Percentiles rank a stretch among this genome's conserved stretches.
Evolutionary conservation across 768 basidiomycete species (phyloP).

Genomic region (Xerocomellus intermedius): DNA sequence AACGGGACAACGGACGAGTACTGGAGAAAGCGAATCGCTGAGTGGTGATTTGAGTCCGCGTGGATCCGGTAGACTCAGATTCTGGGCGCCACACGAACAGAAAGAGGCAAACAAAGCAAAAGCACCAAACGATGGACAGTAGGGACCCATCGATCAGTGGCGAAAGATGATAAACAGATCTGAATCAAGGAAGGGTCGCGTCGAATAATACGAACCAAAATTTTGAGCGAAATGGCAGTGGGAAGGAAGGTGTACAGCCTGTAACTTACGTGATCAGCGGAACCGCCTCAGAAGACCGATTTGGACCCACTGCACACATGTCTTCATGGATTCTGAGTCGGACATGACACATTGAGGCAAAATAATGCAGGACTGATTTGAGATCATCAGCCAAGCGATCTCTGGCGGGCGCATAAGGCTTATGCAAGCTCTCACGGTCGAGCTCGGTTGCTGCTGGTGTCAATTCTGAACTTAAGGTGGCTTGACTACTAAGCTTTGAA

Average conservation of each 20-base stretch:
- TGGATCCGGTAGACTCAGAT: slow-evolving; percentile 22
- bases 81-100: slow-evolving; percentile 15
- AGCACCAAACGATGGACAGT: slow-evolving; percentile 8
- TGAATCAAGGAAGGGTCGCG: slow-evolving; percentile 18
- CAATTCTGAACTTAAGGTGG: background rate
- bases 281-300: slow-evolving; percentile 20
- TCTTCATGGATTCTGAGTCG: background rate
- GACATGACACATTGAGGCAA: background rate
- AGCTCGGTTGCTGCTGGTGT: slow-evolving; percentile 8
- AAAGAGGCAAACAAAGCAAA: slow-evolving; percentile 13
- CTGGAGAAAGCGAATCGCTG: slow-evolving; percentile 22
- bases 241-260: slow-evolving; percentile 18
- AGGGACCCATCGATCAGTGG: slow-evolving; percentile 15
- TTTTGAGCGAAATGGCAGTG: slow-evolving; percentile 18
- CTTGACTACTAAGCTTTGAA: slow-evolving; percentile 1
- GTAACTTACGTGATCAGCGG: slow-evolving; percentile 32
- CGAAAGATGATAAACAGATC: slow-evolving; percentile 12
- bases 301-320: slow-evolving; percentile 8
- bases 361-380: background rate
- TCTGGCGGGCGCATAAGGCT: background rate
- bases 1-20: background rate
- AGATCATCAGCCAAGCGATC: background rate
- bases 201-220: slow-evolving; percentile 17
- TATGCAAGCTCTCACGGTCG: slow-evolving; percentile 4
- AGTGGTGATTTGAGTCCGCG: slow-evolving; percentile 26